A percentile compares a stretch with the other conserved stretches of the same genome.
phyloP scores from a whole-genome alignment of 352 stramenopile genomes.

The Pelagophyceae sp. region DNA sequence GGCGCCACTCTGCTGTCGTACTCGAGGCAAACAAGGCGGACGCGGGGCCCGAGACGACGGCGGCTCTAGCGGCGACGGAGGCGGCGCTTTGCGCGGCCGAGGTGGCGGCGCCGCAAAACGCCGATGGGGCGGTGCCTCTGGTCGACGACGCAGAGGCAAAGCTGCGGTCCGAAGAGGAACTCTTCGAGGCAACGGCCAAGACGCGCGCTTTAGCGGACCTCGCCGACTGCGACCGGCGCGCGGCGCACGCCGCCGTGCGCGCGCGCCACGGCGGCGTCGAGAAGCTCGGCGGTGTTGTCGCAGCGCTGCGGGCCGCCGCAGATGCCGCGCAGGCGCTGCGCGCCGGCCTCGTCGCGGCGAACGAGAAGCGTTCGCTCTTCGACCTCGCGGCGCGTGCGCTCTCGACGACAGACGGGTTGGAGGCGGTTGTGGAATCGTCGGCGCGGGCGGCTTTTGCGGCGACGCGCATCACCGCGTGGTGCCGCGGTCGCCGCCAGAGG shows the following conservation, averaged over 20 bases:
- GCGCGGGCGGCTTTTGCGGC: not conserved
- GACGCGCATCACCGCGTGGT: not conserved
- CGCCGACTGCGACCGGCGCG: not conserved
- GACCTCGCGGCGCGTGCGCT: not conserved
- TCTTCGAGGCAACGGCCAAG: slow-evolving; percentile 2
- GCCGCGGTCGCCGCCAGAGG: not conserved
- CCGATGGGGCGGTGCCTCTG: not conserved
- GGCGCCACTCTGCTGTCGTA: not conserved
- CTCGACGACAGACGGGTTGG: not conserved
- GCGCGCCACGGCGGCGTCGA: not conserved
- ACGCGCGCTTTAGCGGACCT: not conserved
- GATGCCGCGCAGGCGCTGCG: not conserved
- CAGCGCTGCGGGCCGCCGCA: not conserved
- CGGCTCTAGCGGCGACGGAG: not conserved
- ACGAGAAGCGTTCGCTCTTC: not conserved
- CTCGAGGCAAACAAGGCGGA: not conserved
- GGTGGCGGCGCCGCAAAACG: not conserved
- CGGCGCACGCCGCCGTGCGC: not conserved
- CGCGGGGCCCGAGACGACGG: not conserved
- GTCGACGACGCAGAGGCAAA: not conserved
- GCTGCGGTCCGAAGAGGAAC: not conserved
- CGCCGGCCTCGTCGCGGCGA: not conserved
- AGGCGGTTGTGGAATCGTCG: not conserved
- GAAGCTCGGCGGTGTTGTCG: not conserved
- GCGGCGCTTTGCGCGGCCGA: not conserved